phyloP scores from a whole-genome alignment of 192 early-diverging fungal genomes.

The Coemansia sp. region DNA sequence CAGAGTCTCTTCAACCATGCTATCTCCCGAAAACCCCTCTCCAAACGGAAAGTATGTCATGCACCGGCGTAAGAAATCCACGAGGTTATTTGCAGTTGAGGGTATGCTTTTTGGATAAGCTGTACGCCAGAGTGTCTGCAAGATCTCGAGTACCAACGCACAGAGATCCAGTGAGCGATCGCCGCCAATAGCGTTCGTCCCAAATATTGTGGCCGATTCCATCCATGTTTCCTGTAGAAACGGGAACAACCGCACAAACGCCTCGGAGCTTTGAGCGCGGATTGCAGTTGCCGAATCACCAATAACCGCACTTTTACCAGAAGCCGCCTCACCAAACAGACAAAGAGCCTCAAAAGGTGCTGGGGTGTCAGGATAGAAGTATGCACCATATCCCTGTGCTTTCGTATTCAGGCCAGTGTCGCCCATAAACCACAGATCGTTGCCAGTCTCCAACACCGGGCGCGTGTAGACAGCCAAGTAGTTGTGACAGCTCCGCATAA shows the following conservation, averaged over 20 bases:
- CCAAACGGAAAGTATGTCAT: conserved; percentile 78
- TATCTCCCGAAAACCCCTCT: conserved; percentile 44
- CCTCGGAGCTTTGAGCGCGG: conserved; percentile 22
- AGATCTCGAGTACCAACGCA: conserved; percentile 59
- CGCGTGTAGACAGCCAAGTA: conserved; percentile 31
- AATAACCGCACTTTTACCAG: conserved; percentile 6
- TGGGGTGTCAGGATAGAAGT: conserved; percentile 26
- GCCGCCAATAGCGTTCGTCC: conserved; percentile 43
- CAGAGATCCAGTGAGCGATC: conserved; percentile 63
- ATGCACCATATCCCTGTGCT: conserved; percentile 1
- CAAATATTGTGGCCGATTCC: conserved; percentile 73
- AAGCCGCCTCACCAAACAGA: conserved; percentile 32
- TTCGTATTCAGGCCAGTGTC: not conserved
- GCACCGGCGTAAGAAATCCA: conserved; percentile 65
- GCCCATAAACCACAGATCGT: conserved; percentile 40
- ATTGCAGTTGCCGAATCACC: conserved; percentile 11
- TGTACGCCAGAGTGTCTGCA: conserved; percentile 72
- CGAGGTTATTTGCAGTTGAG: conserved; percentile 25
- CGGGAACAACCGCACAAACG: conserved; percentile 58
- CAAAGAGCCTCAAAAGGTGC: conserved; percentile 26
- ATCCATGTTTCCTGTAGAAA: conserved; percentile 76
- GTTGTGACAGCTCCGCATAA: conserved; percentile 47
- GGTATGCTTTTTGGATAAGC: conserved; percentile 30
- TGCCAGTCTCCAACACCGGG: conserved; percentile 7
- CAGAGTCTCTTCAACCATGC: conserved; percentile 38